These are phyloP conservation scores for Croton setiger DNA, from an alignment of 441 rosid genomes.

Conservation along the genomic window DNA sequence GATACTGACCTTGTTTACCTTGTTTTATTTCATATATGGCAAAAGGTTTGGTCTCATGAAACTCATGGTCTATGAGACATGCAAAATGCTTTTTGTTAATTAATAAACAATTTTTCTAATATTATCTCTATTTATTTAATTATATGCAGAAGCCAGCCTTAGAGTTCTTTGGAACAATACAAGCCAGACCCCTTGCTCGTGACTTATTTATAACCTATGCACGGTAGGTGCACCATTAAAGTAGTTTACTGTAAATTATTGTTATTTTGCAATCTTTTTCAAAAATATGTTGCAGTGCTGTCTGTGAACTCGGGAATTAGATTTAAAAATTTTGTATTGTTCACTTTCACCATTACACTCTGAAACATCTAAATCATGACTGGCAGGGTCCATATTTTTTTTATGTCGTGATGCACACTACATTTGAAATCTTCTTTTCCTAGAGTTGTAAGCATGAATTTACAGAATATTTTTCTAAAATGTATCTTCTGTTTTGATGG, in stretches of 20 bases:
- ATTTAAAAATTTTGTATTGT: not conserved
- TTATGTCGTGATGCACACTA: not conserved
- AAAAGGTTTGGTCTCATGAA: slow-evolving; percentile 47
- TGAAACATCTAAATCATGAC: not conserved
- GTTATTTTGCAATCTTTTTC: not conserved
- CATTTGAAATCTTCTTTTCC: not conserved
- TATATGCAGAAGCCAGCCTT: slow-evolving; percentile 69
- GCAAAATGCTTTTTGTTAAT: slow-evolving; percentile 3
- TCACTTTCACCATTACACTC: not conserved
- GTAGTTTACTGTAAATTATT: not conserved
- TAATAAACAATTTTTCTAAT: not conserved
- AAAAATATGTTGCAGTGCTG: not conserved
- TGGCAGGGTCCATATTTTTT: not conserved
- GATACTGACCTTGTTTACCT: slow-evolving; percentile 95
- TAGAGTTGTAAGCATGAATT: not conserved
- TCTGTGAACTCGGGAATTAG: not conserved
- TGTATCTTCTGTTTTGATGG: not conserved
- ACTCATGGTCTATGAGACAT: slow-evolving; percentile 2
- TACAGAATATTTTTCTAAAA: not conserved
- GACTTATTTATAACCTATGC: slow-evolving; percentile 80
- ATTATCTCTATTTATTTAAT: not conserved
- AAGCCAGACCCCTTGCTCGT: slow-evolving; percentile 78
- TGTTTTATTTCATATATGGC: slow-evolving; percentile 96
- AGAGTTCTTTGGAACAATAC: slow-evolving; percentile 90
- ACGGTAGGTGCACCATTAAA: slow-evolving; percentile 38